Conservation (phyloP, 2,329 filamentous ascomycete species). For the Paecilomyces sp. region DNA sequence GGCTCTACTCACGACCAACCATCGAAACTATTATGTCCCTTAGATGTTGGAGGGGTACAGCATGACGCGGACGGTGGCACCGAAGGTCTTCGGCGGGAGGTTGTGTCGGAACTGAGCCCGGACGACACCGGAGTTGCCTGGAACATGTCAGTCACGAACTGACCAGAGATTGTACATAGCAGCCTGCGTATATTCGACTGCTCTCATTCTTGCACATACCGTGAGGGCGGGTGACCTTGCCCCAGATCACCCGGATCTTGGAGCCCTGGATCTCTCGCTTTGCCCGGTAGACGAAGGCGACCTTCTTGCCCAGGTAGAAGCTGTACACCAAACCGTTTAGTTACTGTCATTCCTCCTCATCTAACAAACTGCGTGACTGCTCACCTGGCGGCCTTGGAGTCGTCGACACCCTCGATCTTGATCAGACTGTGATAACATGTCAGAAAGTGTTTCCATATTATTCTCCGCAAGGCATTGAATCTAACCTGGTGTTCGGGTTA, state of each 20-base stretch:
- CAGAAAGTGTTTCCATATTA: background rate
- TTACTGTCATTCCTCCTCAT: conserved; percentile 17
- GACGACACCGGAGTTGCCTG: conserved; percentile 96
- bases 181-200: conserved; percentile 1
- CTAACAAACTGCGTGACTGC: conserved; percentile 7
- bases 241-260: conserved; percentile 99
- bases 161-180: background rate
- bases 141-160: conserved; percentile 3
- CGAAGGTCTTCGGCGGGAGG: conserved; percentile 93
- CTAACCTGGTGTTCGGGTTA: conserved; percentile 63
- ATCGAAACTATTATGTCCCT: conserved; percentile 35
- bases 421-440: conserved; percentile 57
- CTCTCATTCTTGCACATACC: conserved; percentile 50
- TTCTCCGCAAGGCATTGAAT: background rate
- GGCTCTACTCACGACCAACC: conserved; percentile 16
- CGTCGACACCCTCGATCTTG: conserved; percentile 97
- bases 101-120: conserved; percentile 95
- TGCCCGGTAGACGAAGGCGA: conserved; percentile 97
- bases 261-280: conserved; percentile 91
- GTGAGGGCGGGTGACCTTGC: conserved; percentile 94
- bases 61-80: conserved; percentile 93
- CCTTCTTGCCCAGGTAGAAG: conserved; percentile 98
- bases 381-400: conserved; percentile 80
- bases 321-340: conserved; percentile 25
- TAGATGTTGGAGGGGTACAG: conserved; percentile 98